A percentile compares a stretch with the other conserved stretches of the same genome.
These are phyloP conservation scores for Ustilago cynodontis DNA, from an alignment of 1,284 basidiomycete genomes.

Conservation along the genomic window DNA sequence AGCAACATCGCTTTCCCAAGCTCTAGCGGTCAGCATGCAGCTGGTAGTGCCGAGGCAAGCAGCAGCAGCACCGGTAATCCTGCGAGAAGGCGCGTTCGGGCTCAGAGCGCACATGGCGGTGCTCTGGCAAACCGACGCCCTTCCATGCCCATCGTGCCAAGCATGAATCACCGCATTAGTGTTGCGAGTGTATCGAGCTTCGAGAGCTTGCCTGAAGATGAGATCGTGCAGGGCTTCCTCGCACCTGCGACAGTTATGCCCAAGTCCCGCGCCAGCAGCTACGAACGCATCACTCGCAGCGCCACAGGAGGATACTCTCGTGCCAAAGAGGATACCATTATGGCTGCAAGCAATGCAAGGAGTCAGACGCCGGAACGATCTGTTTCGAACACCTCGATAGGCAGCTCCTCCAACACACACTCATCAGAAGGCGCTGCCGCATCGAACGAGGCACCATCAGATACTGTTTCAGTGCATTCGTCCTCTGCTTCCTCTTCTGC, in stretches of 20 bases:
- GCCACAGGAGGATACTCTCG: conserved; percentile 5
- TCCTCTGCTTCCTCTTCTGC: conserved; percentile 31
- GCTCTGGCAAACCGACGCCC: conserved; percentile 37
- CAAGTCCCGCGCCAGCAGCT: conserved; percentile 31
- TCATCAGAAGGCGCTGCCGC: conserved; percentile 10
- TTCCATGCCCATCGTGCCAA: conserved; percentile 55
- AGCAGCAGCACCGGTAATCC: conserved; percentile 16
- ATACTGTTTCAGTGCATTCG: conserved; percentile 10
- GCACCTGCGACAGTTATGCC: conserved; percentile 17
- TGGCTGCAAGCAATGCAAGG: neutral
- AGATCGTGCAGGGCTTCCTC: conserved; percentile 48
- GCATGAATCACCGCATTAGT: conserved; percentile 52
- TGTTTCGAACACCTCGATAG: conserved; percentile 14
- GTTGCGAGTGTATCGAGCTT: conserved; percentile 61
- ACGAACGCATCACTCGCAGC: conserved; percentile 33
- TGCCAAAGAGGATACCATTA: conserved; percentile 8
- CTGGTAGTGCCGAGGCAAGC: conserved; percentile 2
- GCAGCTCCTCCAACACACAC: conserved; percentile 17
- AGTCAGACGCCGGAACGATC: conserved; percentile 16
- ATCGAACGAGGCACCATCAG: conserved; percentile 9
- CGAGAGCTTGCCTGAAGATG: conserved; percentile 64
- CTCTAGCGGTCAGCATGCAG: neutral
- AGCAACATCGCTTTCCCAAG: conserved; percentile 23
- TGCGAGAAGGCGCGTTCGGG: conserved; percentile 24
- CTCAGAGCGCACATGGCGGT: conserved; percentile 36